Base-by-base conservation (phyloP, 148 eudicot species). In the Beta vulgaris region DNA sequence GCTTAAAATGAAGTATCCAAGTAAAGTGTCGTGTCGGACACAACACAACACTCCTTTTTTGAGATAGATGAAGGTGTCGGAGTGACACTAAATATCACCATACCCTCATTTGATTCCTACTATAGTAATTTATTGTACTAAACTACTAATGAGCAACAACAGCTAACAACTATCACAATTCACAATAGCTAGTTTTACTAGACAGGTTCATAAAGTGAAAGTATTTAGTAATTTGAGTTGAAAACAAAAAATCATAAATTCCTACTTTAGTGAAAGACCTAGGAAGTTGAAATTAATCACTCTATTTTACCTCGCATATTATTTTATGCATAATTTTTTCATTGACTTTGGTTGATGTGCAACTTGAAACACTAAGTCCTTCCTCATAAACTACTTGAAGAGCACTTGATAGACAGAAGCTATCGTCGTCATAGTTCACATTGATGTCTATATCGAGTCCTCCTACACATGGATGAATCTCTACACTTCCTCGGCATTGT, bases 261-360 rank as follows among this genome's bases (percentile, higher is more conserved):
- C 25, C 23, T 32, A 0, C 59, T 31, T 9, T 26, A 7, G 13
- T 34, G 34, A 48, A 28, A n/a, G 11, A 19, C 53, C 21, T 68
- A 49, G 40, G 15, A 29, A 48, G 18, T 29, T 14, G 19, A 43
- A 48, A 23, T 5, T 10, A 26, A 43, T 8, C 23, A 15, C 62
- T 68, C 1, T 28, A 68, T 16, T 32, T 70, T 84, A 86, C 87
- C 89, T 86, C 85, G 34, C 81, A 79, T 49, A 74, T 60, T n/a
- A 87, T 74, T 32, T 67, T 77, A 44, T 87, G 88, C 48, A 85
- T 35, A 3, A 81, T 46, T 18, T 32, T 65, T 7, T 67, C 82
- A 51, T 72, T 55, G 21, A 71, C 77, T 67, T 69, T 85, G 44
- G 82, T 83, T 32, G 86, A 85, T 15, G 73, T 49, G 73, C 79